Evolutionary conservation across 495 filamentous ascomycete genomes (phyloP), one percentile per base, ranked within the genome.

Genomic region (Penicillium canariense): DNA sequence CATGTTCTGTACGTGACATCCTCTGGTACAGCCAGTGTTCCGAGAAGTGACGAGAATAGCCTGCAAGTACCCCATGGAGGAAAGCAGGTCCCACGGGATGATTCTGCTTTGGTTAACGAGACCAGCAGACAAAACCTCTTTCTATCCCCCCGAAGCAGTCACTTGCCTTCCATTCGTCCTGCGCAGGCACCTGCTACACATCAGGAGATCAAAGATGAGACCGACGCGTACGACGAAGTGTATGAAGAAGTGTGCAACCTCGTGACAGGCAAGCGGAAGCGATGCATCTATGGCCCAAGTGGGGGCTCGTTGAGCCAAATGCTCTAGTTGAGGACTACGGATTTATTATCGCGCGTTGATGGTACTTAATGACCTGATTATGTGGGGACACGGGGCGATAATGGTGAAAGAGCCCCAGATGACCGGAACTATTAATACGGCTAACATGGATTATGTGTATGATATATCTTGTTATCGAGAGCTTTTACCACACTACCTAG

Each of bases 171-270:
- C 4, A 25, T 25, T 14, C 20, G 0, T 14, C 10, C 4, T 5
- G 11, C 18, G 11, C 10, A 2, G 26, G 4, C 26, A 12, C 8
- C 26, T 12, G n/a, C 6, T 1, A 9, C 26, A 2, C n/a, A 46
- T 12, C 28, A 5, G 10, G 2, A 14, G 1, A 3, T 22, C 12
- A 23, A 35, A 8, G 30, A 35, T 8, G 31, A 25, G 12, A 35
- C 4, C 9, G 52, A 48, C 3, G 15, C 46, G 15, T 46, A 52
- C 9, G 60, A 58, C 1, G 56, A 65, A 20, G 65, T 70, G 5
- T 70, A 63, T 35, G 65, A 68, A 35, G 65, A 68, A 35, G 43
- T 70, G 7, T 43, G 40, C 34, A 65, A 68, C 26, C 43, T 48
- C 2, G 26, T 70, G 14, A 66, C 68, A 1, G 68, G 68, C 0